Evolutionary conservation across 441 rosid species (phyloP).

Genomic region (Gossypium gossypioides): DNA sequence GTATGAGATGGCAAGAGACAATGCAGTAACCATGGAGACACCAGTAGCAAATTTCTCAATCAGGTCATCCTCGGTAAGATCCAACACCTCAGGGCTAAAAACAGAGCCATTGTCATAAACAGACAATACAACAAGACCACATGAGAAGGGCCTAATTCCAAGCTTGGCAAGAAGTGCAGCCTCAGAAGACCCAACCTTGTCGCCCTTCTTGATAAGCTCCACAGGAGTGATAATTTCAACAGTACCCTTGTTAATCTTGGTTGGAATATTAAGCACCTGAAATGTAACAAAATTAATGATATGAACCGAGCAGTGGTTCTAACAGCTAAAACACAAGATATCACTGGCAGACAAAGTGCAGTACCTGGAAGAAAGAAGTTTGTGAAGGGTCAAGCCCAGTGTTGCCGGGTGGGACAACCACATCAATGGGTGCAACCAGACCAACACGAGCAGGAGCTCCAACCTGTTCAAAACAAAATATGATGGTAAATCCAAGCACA

Average conservation of each 20-base stretch:
- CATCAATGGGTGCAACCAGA: slow-evolving; percentile 83
- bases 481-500: background rate
- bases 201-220: slow-evolving; percentile 80
- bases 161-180: slow-evolving; percentile 75
- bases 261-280: slow-evolving; percentile 83
- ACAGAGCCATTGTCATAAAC: slow-evolving; percentile 15
- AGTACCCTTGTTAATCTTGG: slow-evolving; percentile 96
- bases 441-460: slow-evolving; percentile 99
- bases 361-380: slow-evolving; percentile 80
- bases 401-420: slow-evolving; percentile 88
- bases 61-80: slow-evolving; percentile 10
- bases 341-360: background rate
- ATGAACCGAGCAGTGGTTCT: background rate
- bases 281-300: background rate
- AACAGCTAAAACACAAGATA: background rate
- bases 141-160: slow-evolving; percentile 39
- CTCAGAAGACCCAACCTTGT: slow-evolving; percentile 81
- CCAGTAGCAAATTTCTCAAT: slow-evolving; percentile 65
- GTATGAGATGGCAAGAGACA: slow-evolving; percentile 70
- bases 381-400: slow-evolving; percentile 92
- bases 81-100: slow-evolving; percentile 11
- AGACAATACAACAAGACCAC: slow-evolving; percentile 7
- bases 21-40: slow-evolving; percentile 57
- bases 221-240: slow-evolving; percentile 60
- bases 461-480: slow-evolving; percentile 34